Evolutionary conservation across 2,329 filamentous ascomycete genomes (phyloP).

Genomic region (Teratosphaeria zuluensis): DNA sequence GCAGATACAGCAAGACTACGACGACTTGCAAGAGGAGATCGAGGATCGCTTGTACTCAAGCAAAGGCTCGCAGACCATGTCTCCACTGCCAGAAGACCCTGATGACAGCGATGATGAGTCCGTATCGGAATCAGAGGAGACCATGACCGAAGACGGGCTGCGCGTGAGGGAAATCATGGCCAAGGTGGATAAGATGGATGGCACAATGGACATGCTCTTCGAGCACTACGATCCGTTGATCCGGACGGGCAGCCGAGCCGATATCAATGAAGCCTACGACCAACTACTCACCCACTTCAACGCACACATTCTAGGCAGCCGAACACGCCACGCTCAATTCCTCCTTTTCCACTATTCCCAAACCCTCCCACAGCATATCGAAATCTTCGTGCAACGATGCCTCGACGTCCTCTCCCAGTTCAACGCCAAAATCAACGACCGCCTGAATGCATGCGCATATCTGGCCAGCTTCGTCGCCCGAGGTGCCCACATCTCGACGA

Average conservation of each 20-base stretch:
- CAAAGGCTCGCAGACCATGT: conserved; percentile 26
- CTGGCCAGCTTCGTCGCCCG: conserved; percentile 89
- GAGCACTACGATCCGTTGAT: conserved; percentile 69
- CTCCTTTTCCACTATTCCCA: conserved; percentile 94
- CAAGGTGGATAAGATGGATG: conserved; percentile 84
- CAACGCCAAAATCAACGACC: conserved; percentile 64
- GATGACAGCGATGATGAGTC: conserved; percentile 61
- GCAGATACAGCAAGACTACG: conserved; percentile 85
- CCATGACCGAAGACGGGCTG: conserved; percentile 45
- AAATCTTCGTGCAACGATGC: conserved; percentile 74
- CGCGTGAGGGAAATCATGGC: conserved; percentile 64
- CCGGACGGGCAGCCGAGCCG: conserved; percentile 54
- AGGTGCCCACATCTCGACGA: conserved; percentile 67
- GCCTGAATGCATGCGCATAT: conserved; percentile 82
- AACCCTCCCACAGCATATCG: conserved; percentile 64
- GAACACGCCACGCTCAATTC: conserved; percentile 89
- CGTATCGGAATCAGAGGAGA: conserved; percentile 52
- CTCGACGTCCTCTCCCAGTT: conserved; percentile 71
- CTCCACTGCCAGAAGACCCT: conserved; percentile 38
- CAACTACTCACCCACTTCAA: conserved; percentile 78
- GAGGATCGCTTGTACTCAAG: conserved; percentile 59
- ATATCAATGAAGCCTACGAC: conserved; percentile 64
- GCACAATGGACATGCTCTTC: conserved; percentile 81
- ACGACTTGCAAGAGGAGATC: conserved; percentile 83
- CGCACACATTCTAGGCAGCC: conserved; percentile 78